Base-by-base conservation (phyloP, 495 filamentous ascomycete genomes). In the Extremus antarcticus region DNA sequence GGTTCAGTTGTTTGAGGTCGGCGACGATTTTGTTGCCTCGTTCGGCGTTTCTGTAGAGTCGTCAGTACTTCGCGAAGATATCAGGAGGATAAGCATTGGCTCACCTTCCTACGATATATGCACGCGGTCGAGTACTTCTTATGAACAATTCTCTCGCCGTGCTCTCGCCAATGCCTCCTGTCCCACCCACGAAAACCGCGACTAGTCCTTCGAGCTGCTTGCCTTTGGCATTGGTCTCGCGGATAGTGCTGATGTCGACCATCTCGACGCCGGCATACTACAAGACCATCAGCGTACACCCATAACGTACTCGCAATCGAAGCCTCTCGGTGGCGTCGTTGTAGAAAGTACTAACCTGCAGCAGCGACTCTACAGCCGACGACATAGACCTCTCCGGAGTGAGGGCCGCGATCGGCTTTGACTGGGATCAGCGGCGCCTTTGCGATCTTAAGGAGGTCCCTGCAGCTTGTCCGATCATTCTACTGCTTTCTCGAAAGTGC, bases 131-230 rank as follows among this genome's bases (percentile, higher is more conserved):
- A 2, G 55, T 53, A 1, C 67, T 66, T 38, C 70, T 66, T 24
- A 61, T 54, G 35, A 71, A 71, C 41, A 75, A 68, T 25, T 69
- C 71, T 40, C 69, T 67, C 2, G 66, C 64, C n/a, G 72, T 73
- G 47, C 53, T 65, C 57, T 69, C 66, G 21, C 71, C 69, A 48
- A 75, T 73, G 25, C 72, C 72, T 43, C 64, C 65, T 2, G 74
- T 75, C 32, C 65, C 74, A 25, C 74, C 73, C 20, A 75, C 73
- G 29, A 57, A 62, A 13, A 62, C 55, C 20, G 48, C 43, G 1
- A 62, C 59, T 7, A 58, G 45, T 11, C 43, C 39, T 16, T 47
- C 19, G 9, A 62, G 15, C 45, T n/a, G 20, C 25, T 55, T 51
- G 7, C 10, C 54, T 25, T 55, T 21, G 16, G 50, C 55, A 43